These are phyloP conservation scores for Sporodiniella umbellata DNA, from an alignment of 371 early-diverging fungal species.

Conservation along the genomic window DNA sequence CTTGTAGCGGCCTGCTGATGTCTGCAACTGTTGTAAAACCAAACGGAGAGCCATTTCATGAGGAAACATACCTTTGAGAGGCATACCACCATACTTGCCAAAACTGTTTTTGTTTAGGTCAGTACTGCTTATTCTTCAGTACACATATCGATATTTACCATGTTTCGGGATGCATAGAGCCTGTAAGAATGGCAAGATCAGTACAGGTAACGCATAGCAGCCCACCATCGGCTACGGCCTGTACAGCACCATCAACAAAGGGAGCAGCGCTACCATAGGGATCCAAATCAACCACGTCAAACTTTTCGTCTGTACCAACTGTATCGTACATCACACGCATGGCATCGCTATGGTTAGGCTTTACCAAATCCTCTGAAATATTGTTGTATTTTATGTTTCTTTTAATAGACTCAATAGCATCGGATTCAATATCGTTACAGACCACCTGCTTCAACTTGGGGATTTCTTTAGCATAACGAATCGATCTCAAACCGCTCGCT, in stretches of 20 bases:
- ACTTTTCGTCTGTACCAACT: constrained; percentile 56
- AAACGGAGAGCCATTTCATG: constrained; percentile 91
- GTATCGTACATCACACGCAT: constrained; percentile 83
- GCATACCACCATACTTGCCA: constrained; percentile 95
- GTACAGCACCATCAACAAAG: constrained; percentile 96
- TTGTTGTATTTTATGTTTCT: constrained; percentile 89
- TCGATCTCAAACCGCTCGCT: constrained; percentile 97
- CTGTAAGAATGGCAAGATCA: constrained; percentile 96
- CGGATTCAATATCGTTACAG: constrained; percentile 92
- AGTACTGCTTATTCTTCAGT: too few relatives aligned
- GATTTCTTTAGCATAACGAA: constrained; percentile 98
- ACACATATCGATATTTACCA: constrained; percentile 54
- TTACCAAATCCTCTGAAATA: constrained; percentile 65
- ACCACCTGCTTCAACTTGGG: constrained; percentile 76
- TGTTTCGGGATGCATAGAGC: constrained; percentile 87
- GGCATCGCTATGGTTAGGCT: constrained; percentile 85
- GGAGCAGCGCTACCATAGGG: constrained; percentile 99
- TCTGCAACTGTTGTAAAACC: constrained; percentile 82
- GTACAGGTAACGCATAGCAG: constrained; percentile 99
- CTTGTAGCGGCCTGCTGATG: constrained; percentile 87
- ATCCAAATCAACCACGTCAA: constrained; percentile 93
- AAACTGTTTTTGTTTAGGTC: too few relatives aligned
- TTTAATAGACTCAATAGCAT: constrained; percentile 91
- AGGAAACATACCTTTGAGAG: constrained; percentile 77
- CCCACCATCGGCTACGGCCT: constrained; percentile 91